Base-by-base conservation (phyloP, 768 basidiomycete species). In the Porpolomopsis calyptriformis region DNA sequence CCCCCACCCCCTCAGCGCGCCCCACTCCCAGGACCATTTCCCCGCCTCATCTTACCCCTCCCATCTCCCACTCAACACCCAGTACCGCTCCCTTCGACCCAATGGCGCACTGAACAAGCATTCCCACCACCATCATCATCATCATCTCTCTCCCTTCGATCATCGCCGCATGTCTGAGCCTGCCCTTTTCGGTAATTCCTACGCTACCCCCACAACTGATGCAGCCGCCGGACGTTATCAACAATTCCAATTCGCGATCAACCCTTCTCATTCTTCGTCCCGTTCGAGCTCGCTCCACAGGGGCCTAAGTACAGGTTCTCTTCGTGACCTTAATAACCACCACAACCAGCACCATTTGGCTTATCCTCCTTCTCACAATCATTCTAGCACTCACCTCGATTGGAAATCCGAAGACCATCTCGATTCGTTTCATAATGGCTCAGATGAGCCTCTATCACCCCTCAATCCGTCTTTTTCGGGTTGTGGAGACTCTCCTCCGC, bases 81-180 rank as follows among this genome's bases (percentile, higher is more conserved):
- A 60, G 64, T 62, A 60, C 64, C 60, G 59, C 57, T 65, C 44
- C 46, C 65, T 65, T 53, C 66, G 64, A 49, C 59, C 69, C 60
- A 70, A 67, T 58, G 50, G 54, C 40, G 51, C 47, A 38, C 41
- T 57, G 25, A 62, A 65, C 52, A 65, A 67, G 55, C 66, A 60
- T 57, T 57, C 63, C 50, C 56, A 54, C 55, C 52, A 65, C 47
- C 29, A 31, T 14, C 29, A 31, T 55, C 52, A 65, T 47, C 29
- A 31, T 14, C 29, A 31, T 31, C 7, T 31, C 55, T 52, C 65
- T 47, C 57, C 68, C 51, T 61, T 73, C 47, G 78, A 79, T 64
- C 76, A 77, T 44, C 69, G 80, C 57, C 76, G 80, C 60, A 78
- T 81, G 76, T 82, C 80, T 56, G 80, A 82, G 58, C 78, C 80